Base-by-base conservation (phyloP, 2,329 filamentous ascomycete species). In the Ascochyta fabae region DNA sequence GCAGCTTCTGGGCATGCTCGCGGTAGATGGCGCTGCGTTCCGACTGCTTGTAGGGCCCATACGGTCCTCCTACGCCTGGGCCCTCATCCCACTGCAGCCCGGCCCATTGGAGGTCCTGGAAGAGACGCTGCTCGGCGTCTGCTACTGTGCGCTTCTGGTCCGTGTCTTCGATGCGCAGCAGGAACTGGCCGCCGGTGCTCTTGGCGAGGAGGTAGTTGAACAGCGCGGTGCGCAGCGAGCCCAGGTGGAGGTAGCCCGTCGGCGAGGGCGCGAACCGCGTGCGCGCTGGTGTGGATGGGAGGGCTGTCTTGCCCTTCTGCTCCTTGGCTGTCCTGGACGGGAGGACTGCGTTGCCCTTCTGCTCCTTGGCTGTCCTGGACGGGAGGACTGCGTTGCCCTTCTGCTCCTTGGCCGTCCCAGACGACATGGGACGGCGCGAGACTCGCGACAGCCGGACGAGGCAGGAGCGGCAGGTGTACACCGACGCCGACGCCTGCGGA, bases 181-280 rank as follows among this genome's bases (percentile, higher is more conserved):
- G 78, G 68, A 99, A 99, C 73, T 96, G 89, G 6, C 95, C 95
- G 4, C 89, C 88, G 0, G 95, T 96, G 3, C 89, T 86, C 68
- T 88, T 90, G 0, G 95, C 93, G n/a, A 96, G 83, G 4, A 99
- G 80, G 65, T 94, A 97, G 70, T 96, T 98, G 80, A 92, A 98
- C n/a, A 99, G 78, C 0, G 96, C 96, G 0, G 95, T 99, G 55
- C 95, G 84, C 33, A 99, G 77, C 0, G 93, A 96, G 4, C 95
- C 95, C 12, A 99, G 81, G 76, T 99, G 95, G 23, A 99, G 83
- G 68, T 94, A 93, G 1, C 95, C 95, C 0, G 95, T 99, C 0
- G 95, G 95, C 1, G 95, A 98, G 0, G 95, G 95, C 1, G 96
- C 95, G 76, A 99, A 99, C 42, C 95, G 88, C 16, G 95, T 91